Evolutionary conservation across 1,139 yeast genomes (phyloP).

Genomic region (Yamadazyma diospyri): DNA sequence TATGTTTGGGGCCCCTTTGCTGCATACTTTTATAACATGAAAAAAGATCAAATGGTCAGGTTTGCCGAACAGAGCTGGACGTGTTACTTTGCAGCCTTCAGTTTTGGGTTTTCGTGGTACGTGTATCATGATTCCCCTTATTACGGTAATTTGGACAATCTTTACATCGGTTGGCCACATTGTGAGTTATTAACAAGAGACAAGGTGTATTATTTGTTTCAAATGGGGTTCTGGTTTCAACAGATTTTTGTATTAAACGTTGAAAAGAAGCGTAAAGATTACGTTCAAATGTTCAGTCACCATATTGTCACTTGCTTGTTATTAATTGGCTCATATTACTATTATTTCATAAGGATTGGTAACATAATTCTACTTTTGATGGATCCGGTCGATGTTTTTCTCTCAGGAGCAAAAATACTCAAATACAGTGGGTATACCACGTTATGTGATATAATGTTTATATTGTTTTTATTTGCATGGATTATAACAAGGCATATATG

Average conservation of each 20-base stretch:
- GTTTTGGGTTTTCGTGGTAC: constrained; percentile 57
- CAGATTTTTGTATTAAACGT: constrained; percentile 74
- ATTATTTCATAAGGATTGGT: constrained; percentile 74
- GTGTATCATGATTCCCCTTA: constrained; percentile 60
- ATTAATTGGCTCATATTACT: constrained; percentile 68
- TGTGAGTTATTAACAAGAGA: constrained; percentile 44
- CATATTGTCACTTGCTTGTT: constrained; percentile 76
- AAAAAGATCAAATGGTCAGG: constrained; percentile 53
- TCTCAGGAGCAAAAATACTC: constrained; percentile 72
- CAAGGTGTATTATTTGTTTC: constrained; percentile 69
- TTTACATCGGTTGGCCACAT: constrained; percentile 81
- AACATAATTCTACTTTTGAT: constrained; percentile 72
- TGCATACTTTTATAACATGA: constrained; percentile 38
- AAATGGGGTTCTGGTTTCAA: constrained; percentile 76
- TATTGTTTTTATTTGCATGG: constrained; percentile 69
- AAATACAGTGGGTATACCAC: constrained; percentile 62
- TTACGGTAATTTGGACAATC: constrained; percentile 52
- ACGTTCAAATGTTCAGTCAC: constrained; percentile 82
- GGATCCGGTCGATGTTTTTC: constrained; percentile 77
- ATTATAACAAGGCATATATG: constrained; percentile 67
- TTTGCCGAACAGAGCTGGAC: constrained; percentile 91
- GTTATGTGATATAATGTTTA: constrained; percentile 68
- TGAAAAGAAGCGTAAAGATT: constrained; percentile 79
- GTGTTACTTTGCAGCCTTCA: constrained; percentile 53
- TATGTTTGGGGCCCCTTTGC: constrained; percentile 61